Percentiles rank a stretch among this genome's conserved stretches.
These are phyloP conservation scores for Neurospora sublineolata DNA, from an alignment of 495 filamentous ascomycete species.

Conservation along the genomic window DNA sequence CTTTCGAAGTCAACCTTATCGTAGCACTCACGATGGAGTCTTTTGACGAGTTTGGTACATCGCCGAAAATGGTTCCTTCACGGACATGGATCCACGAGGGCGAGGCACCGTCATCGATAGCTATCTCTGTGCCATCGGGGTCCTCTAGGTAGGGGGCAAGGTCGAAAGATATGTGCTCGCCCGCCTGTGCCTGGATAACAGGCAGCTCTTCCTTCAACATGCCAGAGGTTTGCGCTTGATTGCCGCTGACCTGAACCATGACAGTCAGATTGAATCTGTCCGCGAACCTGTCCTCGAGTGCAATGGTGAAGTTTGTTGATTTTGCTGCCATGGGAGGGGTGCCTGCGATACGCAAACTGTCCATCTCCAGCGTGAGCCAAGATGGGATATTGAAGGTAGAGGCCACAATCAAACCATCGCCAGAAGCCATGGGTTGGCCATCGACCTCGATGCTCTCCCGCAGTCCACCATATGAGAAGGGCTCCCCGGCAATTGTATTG, in stretches of 20 bases:
- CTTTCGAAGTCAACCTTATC: slow-evolving; percentile 39
- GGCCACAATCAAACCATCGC: slow-evolving; percentile 34
- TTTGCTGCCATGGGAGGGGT: slow-evolving; percentile 43
- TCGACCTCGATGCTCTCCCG: slow-evolving; percentile 49
- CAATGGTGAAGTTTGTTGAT: slow-evolving; percentile 54
- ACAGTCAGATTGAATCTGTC: slow-evolving; percentile 56
- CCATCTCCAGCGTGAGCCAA: slow-evolving; percentile 60
- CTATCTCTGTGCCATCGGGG: slow-evolving; percentile 41
- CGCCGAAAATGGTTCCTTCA: slow-evolving; percentile 48
- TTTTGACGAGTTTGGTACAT: slow-evolving; percentile 37
- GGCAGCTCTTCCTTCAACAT: slow-evolving; percentile 30
- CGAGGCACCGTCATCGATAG: slow-evolving; percentile 38
- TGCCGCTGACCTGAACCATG: slow-evolving; percentile 35
- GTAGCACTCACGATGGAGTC: slow-evolving; percentile 33
- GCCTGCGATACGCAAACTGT: slow-evolving; percentile 53
- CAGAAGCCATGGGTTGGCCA: slow-evolving; percentile 34
- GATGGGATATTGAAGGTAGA: slow-evolving; percentile 41
- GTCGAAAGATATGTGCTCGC: slow-evolving; percentile 52
- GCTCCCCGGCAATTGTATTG: slow-evolving; percentile 44
- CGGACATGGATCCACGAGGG: slow-evolving; percentile 53
- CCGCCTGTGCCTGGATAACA: slow-evolving; percentile 45
- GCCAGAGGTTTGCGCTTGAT: slow-evolving; percentile 1
- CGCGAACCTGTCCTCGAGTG: slow-evolving; percentile 50
- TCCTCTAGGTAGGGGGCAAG: slow-evolving; percentile 46
- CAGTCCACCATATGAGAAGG: slow-evolving; percentile 46